These are phyloP conservation scores for Flaveria brownii DNA, from an alignment of 129 eudicot species.

Conservation along the genomic window DNA sequence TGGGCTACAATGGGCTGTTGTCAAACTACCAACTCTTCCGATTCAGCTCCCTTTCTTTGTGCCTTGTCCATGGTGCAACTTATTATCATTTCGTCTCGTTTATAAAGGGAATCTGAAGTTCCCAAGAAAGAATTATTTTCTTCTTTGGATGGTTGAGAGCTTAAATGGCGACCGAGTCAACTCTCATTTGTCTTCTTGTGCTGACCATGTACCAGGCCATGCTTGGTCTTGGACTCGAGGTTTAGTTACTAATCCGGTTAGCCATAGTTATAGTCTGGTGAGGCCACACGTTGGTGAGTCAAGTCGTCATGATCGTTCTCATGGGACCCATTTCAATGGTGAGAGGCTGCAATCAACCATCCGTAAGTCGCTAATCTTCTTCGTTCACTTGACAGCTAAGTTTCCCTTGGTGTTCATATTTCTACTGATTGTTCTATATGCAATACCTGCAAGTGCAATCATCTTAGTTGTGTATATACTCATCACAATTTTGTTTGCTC, in stretches of 20 bases:
- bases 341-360: conserved; percentile 48
- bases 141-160: conserved; percentile 70
- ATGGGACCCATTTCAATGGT: conserved; percentile 23
- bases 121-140: conserved; percentile 56
- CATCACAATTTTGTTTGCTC: conserved; percentile 55
- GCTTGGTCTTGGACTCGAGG: conserved; percentile 36
- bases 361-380: conserved; percentile 48
- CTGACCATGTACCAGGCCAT: conserved; percentile 32
- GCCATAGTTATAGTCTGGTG: conserved; percentile 16
- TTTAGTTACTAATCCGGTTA: conserved; percentile 24
- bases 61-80: conserved; percentile 62
- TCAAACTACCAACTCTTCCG: conserved; percentile 56
- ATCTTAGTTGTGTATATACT: conserved; percentile 55
- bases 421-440: conserved; percentile 55
- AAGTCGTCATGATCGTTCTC: conserved; percentile 14
- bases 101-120: conserved; percentile 49
- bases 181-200: conserved; percentile 41
- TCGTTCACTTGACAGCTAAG: conserved; percentile 59
- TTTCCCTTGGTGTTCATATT: conserved; percentile 56
- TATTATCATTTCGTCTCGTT: conserved; percentile 46
- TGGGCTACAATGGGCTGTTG: conserved; percentile 61
- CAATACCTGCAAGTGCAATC: conserved; percentile 62
- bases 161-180: conserved; percentile 53
- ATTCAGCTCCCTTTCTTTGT: conserved; percentile 58
- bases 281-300: conserved; percentile 30